Evolutionary conservation across 306 rosid genomes (phyloP).

Genomic region (Sicyos baderoa): DNA sequence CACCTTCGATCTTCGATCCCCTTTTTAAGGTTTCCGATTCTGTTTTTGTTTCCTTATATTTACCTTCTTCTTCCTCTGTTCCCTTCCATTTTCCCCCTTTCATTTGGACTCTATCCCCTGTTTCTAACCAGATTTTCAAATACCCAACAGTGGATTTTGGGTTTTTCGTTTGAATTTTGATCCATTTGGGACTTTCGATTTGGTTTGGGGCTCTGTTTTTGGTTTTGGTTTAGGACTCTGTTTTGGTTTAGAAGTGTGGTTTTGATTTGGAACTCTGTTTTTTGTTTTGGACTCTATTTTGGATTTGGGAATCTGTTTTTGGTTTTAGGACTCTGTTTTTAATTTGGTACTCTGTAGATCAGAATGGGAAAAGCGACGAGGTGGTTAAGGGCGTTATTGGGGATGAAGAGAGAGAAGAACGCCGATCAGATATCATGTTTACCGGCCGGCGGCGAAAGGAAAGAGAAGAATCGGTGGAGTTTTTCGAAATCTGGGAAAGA

Average conservation of each 20-base stretch:
- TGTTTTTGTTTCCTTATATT: neutral
- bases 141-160: neutral
- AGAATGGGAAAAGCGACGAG: slow-evolving; percentile 58
- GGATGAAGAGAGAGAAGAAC: slow-evolving; percentile 72
- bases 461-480: slow-evolving; percentile 81
- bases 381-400: slow-evolving; percentile 76
- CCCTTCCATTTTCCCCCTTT: neutral
- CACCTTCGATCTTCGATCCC: slow-evolving; percentile 4
- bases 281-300: slow-evolving; percentile 9
- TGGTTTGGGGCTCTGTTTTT: too few species aligned
- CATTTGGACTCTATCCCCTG: neutral
- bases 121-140: too few species aligned
- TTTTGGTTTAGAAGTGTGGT: neutral
- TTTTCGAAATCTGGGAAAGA: slow-evolving; percentile 59
- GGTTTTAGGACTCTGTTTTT: slow-evolving; percentile 10
- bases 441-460: slow-evolving; percentile 27
- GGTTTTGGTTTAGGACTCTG: too few species aligned
- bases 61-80: neutral
- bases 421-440: slow-evolving; percentile 29
- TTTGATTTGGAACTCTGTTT: too few species aligned
- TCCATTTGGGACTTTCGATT: neutral
- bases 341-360: slow-evolving; percentile 3
- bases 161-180: neutral
- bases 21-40: slow-evolving; percentile 15
- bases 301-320: neutral